Conservation (phyloP, 129 eudicot genomes). For the Silybum marianum region DNA sequence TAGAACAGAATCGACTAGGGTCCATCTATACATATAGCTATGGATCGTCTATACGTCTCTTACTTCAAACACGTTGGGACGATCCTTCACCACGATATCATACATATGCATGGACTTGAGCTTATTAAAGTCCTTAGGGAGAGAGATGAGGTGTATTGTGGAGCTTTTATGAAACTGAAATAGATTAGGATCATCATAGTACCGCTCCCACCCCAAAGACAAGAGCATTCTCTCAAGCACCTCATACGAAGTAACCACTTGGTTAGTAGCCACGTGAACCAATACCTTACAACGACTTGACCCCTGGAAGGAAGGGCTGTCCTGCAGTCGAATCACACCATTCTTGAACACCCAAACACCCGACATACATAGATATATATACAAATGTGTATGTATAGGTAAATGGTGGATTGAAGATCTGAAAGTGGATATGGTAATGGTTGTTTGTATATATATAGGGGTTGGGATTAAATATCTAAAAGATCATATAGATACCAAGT, state of each 20-base stretch:
- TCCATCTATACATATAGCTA: too few relatives aligned
- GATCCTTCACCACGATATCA: conserved; percentile 79
- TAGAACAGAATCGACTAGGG: too few relatives aligned
- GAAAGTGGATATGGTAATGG: background rate
- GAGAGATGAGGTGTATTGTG: conserved; percentile 71
- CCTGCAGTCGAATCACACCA: conserved; percentile 71
- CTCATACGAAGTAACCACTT: conserved; percentile 47
- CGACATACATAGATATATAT: conserved; percentile 38
- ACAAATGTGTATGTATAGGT: too few relatives aligned
- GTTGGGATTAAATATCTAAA: background rate
- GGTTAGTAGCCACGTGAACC: conserved; percentile 57
- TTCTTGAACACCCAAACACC: conserved; percentile 96
- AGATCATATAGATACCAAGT: too few relatives aligned
- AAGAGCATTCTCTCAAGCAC: conserved; percentile 52
- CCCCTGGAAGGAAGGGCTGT: conserved; percentile 58
- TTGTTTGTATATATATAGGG: background rate
- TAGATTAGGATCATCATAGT: conserved; percentile 64
- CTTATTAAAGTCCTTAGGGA: conserved; percentile 47
- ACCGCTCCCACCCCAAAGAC: conserved; percentile 80
- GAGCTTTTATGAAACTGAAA: conserved; percentile 80
- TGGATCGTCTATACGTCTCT: conserved; percentile 30
- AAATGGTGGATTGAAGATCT: background rate
- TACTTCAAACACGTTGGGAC: conserved; percentile 67
- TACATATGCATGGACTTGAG: conserved; percentile 65
- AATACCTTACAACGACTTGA: conserved; percentile 41